These are phyloP conservation scores for Westerdykella sp. DNA, from an alignment of 2,329 filamentous ascomycete genomes.

Conservation along the genomic window DNA sequence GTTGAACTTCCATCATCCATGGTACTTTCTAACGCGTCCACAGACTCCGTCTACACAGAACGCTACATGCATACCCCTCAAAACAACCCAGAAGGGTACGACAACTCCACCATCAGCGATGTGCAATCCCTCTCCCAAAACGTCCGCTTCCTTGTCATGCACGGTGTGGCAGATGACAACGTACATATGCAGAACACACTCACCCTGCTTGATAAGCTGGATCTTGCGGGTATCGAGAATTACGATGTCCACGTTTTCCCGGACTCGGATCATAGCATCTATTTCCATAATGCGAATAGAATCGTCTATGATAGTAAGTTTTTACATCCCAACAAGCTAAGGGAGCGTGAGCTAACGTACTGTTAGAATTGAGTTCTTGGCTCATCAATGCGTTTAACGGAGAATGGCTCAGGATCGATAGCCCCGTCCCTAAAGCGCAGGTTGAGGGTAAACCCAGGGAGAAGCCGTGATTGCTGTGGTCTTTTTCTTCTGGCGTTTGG, in stretches of 20 bases:
- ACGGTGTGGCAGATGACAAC: conserved; percentile 94
- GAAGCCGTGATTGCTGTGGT: neutral
- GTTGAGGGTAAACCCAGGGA: conserved; percentile 12
- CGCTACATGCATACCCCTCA: conserved; percentile 96
- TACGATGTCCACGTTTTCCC: conserved; percentile 97
- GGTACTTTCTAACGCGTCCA: conserved; percentile 2
- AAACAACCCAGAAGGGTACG: conserved; percentile 72
- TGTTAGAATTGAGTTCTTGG: conserved; percentile 73
- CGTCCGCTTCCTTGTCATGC: conserved; percentile 89
- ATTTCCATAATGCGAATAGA: conserved; percentile 84
- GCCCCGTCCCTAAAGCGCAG: conserved; percentile 44
- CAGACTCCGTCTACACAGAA: conserved; percentile 85
- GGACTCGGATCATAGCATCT: conserved; percentile 91
- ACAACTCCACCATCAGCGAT: conserved; percentile 66
- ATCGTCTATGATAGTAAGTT: conserved; percentile 90
- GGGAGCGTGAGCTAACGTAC: conserved; percentile 4
- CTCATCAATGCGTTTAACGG: conserved; percentile 97
- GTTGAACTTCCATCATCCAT: neutral
- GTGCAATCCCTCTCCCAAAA: conserved; percentile 65
- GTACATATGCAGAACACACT: conserved; percentile 96
- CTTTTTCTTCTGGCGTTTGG: neutral
- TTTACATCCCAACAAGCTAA: neutral
- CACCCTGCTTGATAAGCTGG: conserved; percentile 76
- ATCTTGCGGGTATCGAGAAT: conserved; percentile 76
- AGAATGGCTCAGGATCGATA: conserved; percentile 66